These are phyloP conservation scores for Xylariales sp. DNA, from an alignment of 2,329 filamentous ascomycete species.

Conservation along the genomic window DNA sequence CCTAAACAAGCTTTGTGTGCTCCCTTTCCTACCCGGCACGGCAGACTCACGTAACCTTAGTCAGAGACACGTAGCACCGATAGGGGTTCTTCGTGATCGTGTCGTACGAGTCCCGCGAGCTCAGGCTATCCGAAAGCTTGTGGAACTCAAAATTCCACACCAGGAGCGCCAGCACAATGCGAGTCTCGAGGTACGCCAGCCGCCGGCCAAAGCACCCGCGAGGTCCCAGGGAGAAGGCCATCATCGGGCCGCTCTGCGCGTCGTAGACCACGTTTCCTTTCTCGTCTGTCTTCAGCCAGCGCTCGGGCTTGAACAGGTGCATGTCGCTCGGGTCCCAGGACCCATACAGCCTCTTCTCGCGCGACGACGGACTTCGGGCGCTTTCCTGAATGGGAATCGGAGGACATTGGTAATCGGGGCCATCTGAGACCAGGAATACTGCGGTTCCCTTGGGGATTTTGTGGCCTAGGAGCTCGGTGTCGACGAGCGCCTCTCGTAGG, in stretches of 20 bases:
- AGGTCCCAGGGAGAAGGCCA: conserved; percentile 39
- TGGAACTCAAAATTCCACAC: conserved; percentile 44
- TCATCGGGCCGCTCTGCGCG: conserved; percentile 34
- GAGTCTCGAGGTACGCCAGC: conserved; percentile 41
- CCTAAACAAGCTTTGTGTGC: not conserved
- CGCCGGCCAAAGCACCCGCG: conserved; percentile 41
- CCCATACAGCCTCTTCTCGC: conserved; percentile 65
- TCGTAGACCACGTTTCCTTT: conserved; percentile 32
- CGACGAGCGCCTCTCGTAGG: conserved; percentile 70
- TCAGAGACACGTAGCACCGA: conserved; percentile 24
- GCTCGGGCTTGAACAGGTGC: conserved; percentile 39
- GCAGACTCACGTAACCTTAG: conserved; percentile 16
- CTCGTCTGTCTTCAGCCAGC: conserved; percentile 40
- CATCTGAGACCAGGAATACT: conserved; percentile 58
- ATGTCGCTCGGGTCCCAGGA: conserved; percentile 71
- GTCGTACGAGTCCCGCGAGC: conserved; percentile 27
- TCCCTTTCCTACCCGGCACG: not conserved
- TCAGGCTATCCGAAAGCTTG: conserved; percentile 21
- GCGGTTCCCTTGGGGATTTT: conserved; percentile 76
- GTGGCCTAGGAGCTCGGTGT: conserved; percentile 74
- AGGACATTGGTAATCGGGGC: conserved; percentile 62
- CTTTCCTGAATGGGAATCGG: conserved; percentile 56
- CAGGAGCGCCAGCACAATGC: conserved; percentile 39
- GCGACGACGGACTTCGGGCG: conserved; percentile 62
- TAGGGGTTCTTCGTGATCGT: conserved; percentile 25